A percentile compares a stretch with the other conserved stretches of the same genome.
Conservation (phyloP, 1,284 basidiomycete genomes). For the Uromyces viciae-fabae region DNA sequence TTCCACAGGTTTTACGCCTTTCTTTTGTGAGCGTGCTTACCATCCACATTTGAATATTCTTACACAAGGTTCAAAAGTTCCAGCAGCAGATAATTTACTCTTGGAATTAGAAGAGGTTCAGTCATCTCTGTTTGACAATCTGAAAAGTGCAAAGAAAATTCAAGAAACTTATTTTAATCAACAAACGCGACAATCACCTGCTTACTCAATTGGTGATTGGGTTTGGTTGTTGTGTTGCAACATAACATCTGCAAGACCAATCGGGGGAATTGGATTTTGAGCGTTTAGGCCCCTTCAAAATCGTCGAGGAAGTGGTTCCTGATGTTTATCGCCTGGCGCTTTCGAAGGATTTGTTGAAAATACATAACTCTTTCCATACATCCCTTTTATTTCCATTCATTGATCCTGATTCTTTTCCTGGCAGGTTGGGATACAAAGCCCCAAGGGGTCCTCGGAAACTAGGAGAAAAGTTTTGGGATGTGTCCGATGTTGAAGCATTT, state of each 20-base stretch:
- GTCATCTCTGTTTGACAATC: not conserved
- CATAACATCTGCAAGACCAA: constrained; percentile 56
- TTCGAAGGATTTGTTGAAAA: constrained; percentile 1
- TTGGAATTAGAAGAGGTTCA: not conserved
- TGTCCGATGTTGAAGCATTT: too few relatives aligned
- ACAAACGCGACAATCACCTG: constrained; percentile 47
- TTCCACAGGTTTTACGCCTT: constrained; percentile 55
- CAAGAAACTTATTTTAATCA: not conserved
- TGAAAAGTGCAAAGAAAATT: not conserved
- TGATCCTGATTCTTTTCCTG: not conserved
- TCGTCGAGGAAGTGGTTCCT: not conserved
- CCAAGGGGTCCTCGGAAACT: too few relatives aligned
- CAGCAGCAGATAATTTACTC: not conserved
- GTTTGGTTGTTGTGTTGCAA: constrained; percentile 56
- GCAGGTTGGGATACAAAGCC: too few relatives aligned
- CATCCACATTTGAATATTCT: constrained; percentile 51
- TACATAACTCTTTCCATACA: not conserved
- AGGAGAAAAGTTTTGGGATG: too few relatives aligned
- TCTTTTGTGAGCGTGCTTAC: constrained; percentile 56
- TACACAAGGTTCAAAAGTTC: not conserved
- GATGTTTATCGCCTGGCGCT: not conserved
- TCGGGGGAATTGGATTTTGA: constrained; percentile 54
- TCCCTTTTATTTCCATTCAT: not conserved
- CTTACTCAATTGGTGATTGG: constrained; percentile 54
- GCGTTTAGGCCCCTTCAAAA: not conserved